Percentiles rank a stretch among this genome's conserved stretches.
Conservation (phyloP, 495 filamentous ascomycete species). For the Endocarpon pusillum region DNA sequence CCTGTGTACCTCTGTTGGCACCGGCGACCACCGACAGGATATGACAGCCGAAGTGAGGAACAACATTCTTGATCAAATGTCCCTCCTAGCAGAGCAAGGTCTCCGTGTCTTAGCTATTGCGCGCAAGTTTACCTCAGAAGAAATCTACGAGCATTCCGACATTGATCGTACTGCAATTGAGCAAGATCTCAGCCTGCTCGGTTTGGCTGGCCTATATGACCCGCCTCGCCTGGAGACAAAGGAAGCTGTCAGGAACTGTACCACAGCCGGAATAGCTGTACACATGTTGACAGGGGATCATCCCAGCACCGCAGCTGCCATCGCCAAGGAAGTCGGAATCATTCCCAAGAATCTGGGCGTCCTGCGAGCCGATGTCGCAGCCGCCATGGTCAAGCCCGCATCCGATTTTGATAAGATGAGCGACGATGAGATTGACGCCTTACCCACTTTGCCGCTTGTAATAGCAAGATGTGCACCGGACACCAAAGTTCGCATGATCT, state of each 20-base stretch:
- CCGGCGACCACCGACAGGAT: conserved; percentile 28
- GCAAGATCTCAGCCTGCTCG: conserved; percentile 39
- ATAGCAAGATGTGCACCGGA: conserved; percentile 48
- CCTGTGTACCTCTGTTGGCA: conserved; percentile 36
- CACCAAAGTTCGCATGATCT: conserved; percentile 53
- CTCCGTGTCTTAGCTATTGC: conserved; percentile 67
- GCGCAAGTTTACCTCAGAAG: too few species aligned
- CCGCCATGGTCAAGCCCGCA: conserved; percentile 43
- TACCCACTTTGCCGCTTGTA: conserved; percentile 43
- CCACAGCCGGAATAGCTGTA: conserved; percentile 53
- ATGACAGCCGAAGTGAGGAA: conserved; percentile 43
- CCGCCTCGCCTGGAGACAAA: conserved; percentile 54
- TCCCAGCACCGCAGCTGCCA: conserved; percentile 54
- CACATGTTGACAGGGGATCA: conserved; percentile 77
- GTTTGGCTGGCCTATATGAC: conserved; percentile 61
- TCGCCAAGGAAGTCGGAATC: conserved; percentile 62
- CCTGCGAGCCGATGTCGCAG: conserved; percentile 33
- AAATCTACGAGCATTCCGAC: conserved; percentile 19
- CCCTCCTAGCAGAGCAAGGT: conserved; percentile 52
- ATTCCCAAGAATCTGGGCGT: conserved; percentile 39
- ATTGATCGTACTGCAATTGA: conserved; percentile 28
- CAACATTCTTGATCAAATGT: conserved; percentile 45
- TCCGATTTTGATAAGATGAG: conserved; percentile 44
- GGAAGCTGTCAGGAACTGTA: conserved; percentile 44
- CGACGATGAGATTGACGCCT: conserved; percentile 38